phyloP scores from a whole-genome alignment of 208 protist genomes.

The Crithidia sp. region DNA sequence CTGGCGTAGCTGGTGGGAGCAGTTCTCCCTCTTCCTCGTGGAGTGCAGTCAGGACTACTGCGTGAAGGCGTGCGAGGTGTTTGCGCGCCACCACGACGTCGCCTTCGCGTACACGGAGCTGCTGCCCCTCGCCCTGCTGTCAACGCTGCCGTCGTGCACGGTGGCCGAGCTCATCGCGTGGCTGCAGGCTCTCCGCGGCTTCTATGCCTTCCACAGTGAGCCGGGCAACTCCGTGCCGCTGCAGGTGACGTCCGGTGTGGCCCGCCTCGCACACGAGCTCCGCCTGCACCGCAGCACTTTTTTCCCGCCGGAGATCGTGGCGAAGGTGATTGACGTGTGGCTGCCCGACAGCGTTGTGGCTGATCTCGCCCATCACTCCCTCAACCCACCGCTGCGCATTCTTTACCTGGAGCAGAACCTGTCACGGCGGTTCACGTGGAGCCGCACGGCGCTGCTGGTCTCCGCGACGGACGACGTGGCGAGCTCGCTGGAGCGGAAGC shows the following conservation, averaged over 20 bases:
- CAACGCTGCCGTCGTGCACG: constrained; percentile 52
- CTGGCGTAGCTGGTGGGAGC: constrained; percentile 81
- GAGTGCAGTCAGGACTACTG: constrained; percentile 58
- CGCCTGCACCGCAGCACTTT: constrained; percentile 59
- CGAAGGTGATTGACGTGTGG: constrained; percentile 46
- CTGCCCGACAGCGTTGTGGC: constrained; percentile 47
- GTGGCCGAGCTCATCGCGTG: constrained; percentile 49
- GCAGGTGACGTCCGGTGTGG: constrained; percentile 62
- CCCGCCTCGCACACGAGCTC: constrained; percentile 65
- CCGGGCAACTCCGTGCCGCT: constrained; percentile 50
- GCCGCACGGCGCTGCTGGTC: constrained; percentile 34
- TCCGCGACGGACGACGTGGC: constrained; percentile 45
- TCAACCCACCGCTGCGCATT: constrained; percentile 62
- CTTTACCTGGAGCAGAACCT: constrained; percentile 56
- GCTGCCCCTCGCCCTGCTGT: constrained; percentile 73
- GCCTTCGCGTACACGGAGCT: constrained; percentile 75
- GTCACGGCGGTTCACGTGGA: constrained; percentile 40
- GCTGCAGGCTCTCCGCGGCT: constrained; percentile 63
- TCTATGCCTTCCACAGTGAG: constrained; percentile 53
- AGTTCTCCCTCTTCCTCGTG: constrained; percentile 60
- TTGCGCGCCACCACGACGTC: constrained; percentile 65
- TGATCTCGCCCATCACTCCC: constrained; percentile 53
- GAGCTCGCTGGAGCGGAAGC: constrained; percentile 29
- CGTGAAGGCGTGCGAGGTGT: constrained; percentile 59
- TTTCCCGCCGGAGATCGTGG: constrained; percentile 50